Evolutionary conservation across 208 protist genomes (phyloP).

Genomic region (Crithidia mellificae): DNA sequence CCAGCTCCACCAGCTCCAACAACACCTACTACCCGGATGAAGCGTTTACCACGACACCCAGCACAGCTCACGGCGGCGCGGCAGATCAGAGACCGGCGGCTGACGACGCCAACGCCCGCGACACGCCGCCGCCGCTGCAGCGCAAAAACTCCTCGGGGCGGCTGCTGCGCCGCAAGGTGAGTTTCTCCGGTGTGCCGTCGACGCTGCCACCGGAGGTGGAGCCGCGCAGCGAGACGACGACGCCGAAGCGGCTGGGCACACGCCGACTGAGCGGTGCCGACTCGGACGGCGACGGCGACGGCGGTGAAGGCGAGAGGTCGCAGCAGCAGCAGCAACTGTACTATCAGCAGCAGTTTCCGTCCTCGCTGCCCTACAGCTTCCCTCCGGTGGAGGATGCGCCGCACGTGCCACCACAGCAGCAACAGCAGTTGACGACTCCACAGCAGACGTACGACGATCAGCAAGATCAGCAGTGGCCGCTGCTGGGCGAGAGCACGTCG

Average conservation of each 20-base stretch:
- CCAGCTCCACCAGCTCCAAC: neutral
- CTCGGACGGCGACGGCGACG: neutral
- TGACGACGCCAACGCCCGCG: neutral
- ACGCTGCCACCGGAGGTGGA: conserved; percentile 10
- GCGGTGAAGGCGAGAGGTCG: neutral
- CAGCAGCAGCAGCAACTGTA: neutral
- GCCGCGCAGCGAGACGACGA: conserved; percentile 5
- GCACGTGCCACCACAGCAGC: neutral
- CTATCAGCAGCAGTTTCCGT: neutral
- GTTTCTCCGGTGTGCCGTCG: conserved; percentile 15
- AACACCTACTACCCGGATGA: neutral
- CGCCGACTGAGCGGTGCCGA: neutral
- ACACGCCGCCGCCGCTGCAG: conserved; percentile 13
- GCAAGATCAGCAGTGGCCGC: neutral
- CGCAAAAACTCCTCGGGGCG: conserved; percentile 12
- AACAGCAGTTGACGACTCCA: too few species aligned
- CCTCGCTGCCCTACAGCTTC: neutral
- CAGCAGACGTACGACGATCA: neutral
- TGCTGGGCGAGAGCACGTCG: neutral
- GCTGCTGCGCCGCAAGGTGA: conserved; percentile 14
- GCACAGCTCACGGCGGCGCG: neutral
- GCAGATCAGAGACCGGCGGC: neutral
- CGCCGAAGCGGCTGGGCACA: conserved; percentile 2
- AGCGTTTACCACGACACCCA: neutral
- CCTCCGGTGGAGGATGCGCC: neutral